Base-by-base conservation (phyloP, 371 early-diverging fungal genomes). In the Haplosporangium sp. region DNA sequence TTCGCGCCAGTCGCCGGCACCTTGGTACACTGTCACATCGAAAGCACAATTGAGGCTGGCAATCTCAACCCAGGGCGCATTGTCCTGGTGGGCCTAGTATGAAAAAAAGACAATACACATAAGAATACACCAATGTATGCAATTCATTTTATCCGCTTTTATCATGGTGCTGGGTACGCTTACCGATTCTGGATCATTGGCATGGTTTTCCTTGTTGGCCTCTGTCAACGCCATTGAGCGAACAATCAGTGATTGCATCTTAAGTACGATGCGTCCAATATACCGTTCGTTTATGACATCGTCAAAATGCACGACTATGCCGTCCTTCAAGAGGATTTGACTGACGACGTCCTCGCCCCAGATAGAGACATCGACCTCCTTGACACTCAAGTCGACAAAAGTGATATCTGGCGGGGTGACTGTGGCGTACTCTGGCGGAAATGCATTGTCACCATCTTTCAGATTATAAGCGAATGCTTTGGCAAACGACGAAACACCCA, bases 51-150 rank as follows among this genome's bases (percentile, higher is more conserved):
- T 86, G 6, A 87, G 64, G 38, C 82, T 87, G 0, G 93, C 92
- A 0, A 93, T 91, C 69, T 95, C 94, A 0, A 89, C 89, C 93
- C 93, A 94, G 3, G 90, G 86, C 55, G 85, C 84, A 46, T 76
- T 69, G 14, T 74, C 75, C 9, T 67, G 63, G 18, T 79, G 59
- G 14, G 54, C 41, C 48, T 60, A 40, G n/a, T 6, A 7, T 38
- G 16, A 2, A n/a, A 40, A 20, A 13, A 38, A 6, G 12, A 2
- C 50, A 5, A 5, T 20, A 1, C 7, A 40, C 37, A 53, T 37
- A 21, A 3, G 12, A 10, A 18, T 18, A 13, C 45, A 5, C 45
- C 16, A 3, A 45, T 13, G 29, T 29, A 29, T 29, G 29, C 29
- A 4, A 29, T 29, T 29, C 29, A 29, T 16, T 12, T 23, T 13